These are phyloP conservation scores for Sarcocystis neurona DNA, from an alignment of 169 alveolate genomes.

Conservation along the genomic window DNA sequence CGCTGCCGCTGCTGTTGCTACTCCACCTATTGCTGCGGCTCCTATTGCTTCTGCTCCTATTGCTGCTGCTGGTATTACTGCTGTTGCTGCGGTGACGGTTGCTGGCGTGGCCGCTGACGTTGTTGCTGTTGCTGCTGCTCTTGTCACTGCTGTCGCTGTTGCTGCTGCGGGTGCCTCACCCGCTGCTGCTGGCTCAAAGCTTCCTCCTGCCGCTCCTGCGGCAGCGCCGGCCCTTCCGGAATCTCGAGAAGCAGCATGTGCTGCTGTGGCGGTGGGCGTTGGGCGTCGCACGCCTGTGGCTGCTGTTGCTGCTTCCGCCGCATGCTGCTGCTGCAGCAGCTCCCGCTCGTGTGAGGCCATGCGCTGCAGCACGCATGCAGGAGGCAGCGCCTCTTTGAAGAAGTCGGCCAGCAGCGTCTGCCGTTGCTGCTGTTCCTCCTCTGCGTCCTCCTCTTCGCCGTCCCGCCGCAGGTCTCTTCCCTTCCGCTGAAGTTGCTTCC, in stretches of 20 bases:
- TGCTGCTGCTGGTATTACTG: neutral
- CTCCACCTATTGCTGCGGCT: constrained; percentile 37
- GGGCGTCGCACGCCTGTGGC: constrained; percentile 17
- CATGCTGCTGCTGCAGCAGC: neutral
- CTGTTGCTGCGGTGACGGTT: constrained; percentile 29
- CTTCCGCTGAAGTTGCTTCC: no score
- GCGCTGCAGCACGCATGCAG: no score
- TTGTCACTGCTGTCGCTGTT: constrained; percentile 5
- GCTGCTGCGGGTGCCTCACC: neutral
- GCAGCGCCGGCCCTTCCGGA: constrained; percentile 26
- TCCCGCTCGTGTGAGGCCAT: no score
- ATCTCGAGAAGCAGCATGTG: constrained; percentile 31
- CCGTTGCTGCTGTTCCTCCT: no score
- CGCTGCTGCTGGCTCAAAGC: constrained; percentile 18
- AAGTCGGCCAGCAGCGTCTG: no score
- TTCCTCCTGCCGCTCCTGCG: constrained; percentile 31
- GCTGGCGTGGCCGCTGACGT: neutral
- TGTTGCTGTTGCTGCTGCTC: constrained; percentile 48
- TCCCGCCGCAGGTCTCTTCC: no score
- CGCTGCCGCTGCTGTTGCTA: constrained; percentile 44
- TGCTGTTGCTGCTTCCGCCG: constrained; percentile 45
- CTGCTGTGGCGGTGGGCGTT: constrained; percentile 24
- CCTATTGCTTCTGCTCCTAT: constrained; percentile 3
- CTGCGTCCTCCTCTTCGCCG: no score
- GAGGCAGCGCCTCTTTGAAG: no score